A percentile compares a stretch with the other conserved stretches of the same genome.
phyloP scores from a whole-genome alignment of 768 basidiomycete species.

The Termitomyces sp. region DNA sequence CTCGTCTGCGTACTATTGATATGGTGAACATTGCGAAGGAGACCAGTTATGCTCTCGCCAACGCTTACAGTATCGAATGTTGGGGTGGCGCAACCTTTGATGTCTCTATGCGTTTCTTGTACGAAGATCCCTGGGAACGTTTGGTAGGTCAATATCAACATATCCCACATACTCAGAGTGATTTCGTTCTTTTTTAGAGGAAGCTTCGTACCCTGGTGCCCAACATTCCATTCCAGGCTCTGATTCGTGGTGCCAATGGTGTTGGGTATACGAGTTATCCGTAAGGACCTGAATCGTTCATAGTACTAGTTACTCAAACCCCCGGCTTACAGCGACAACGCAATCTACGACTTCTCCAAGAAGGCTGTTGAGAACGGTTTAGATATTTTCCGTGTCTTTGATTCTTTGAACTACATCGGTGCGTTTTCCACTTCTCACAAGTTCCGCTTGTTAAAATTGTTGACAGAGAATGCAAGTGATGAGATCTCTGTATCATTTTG shows the following conservation, averaged over 20 bases:
- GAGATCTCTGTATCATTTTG: neutral
- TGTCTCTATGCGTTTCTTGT: slow-evolving; percentile 98
- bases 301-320: neutral
- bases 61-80: slow-evolving; percentile 95
- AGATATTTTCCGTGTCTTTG: slow-evolving; percentile 99
- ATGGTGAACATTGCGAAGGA: slow-evolving; percentile 99
- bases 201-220: slow-evolving; percentile 93
- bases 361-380: slow-evolving; percentile 99
- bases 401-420: slow-evolving; percentile 98
- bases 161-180: neutral
- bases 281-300: slow-evolving; percentile 36
- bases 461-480: slow-evolving; percentile 61
- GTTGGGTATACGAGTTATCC: slow-evolving; percentile 99
- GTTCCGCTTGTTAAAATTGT: neutral
- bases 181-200: slow-evolving; percentile 44
- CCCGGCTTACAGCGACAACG: slow-evolving; percentile 70
- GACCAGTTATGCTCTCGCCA: slow-evolving; percentile 90
- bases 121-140: slow-evolving; percentile 99
- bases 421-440: neutral
- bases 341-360: slow-evolving; percentile 99
- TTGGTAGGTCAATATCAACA: slow-evolving; percentile 47
- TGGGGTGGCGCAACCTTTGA: slow-evolving; percentile 99
- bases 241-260: slow-evolving; percentile 98
- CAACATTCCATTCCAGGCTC: slow-evolving; percentile 97
- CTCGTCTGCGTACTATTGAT: slow-evolving; percentile 91